A percentile compares a stretch with the other conserved stretches of the same genome.
phyloP scores from a whole-genome alignment of 202 grass and related monocot genomes.

The Digitaria exilis region DNA sequence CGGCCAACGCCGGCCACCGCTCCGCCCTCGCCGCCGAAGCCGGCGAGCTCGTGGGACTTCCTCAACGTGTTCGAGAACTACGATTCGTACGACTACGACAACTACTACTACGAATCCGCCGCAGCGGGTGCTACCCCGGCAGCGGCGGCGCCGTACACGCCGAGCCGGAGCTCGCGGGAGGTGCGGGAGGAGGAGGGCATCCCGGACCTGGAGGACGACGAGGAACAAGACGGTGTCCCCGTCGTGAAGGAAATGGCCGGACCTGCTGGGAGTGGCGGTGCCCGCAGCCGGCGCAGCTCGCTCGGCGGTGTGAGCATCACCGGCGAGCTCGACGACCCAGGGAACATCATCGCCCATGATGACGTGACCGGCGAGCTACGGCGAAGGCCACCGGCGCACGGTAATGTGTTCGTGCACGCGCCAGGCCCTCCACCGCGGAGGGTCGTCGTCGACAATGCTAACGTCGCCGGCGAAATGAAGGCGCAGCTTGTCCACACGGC shows the following conservation, averaged over 20 bases:
- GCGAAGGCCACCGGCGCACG: constrained; percentile 9
- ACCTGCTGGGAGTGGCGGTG: constrained; percentile 20
- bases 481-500: constrained; percentile 60
- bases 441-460: constrained; percentile 4
- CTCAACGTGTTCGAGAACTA: constrained; percentile 76
- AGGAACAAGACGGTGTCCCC: constrained; percentile 43
- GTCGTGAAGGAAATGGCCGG: constrained; percentile 58
- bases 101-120: constrained; percentile 33
- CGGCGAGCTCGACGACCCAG: constrained; percentile 27
- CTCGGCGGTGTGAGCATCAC: constrained; percentile 10
- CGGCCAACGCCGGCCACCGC: background rate
- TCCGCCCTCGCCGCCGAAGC: constrained; percentile 65
- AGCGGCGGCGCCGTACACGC: constrained; percentile 47
- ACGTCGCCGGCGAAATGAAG: constrained; percentile 61
- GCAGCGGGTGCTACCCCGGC: background rate
- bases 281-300: constrained; percentile 35
- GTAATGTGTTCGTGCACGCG: background rate
- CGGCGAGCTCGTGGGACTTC: constrained; percentile 81
- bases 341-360: constrained; percentile 34
- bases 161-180: constrained; percentile 88
- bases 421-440: constrained; percentile 2
- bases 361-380: constrained; percentile 36
- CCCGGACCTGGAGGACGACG: constrained; percentile 84
- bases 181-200: constrained; percentile 95
- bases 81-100: constrained; percentile 40